Conservation (phyloP, 75 land plant species). For the Gnetum montanum region DNA sequence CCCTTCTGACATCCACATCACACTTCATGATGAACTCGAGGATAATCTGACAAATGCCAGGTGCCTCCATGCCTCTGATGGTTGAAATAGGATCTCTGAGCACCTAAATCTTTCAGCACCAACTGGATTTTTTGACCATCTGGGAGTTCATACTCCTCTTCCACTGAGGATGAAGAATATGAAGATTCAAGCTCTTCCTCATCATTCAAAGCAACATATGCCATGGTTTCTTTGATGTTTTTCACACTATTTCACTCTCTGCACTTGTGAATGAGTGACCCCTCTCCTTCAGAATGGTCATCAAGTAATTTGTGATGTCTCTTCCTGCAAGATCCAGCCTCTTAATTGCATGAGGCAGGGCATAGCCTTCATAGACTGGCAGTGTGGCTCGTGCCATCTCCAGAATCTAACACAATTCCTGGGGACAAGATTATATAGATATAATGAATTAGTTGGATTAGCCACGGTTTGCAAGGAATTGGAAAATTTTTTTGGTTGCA, state of each 20-base stretch:
- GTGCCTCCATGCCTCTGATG: constrained; percentile 37
- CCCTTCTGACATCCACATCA: constrained; percentile 36
- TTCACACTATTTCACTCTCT: constrained; percentile 20
- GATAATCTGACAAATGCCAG: constrained; percentile 38
- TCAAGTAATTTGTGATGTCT: constrained; percentile 29
- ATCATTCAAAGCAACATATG: constrained; percentile 33
- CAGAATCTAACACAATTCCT: constrained; percentile 32
- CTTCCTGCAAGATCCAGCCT: constrained; percentile 39
- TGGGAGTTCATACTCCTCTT: constrained; percentile 41
- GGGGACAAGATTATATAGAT: too few relatives aligned
- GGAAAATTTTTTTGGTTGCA: too few relatives aligned
- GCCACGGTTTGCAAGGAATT: too few relatives aligned
- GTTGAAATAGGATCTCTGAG: constrained; percentile 38
- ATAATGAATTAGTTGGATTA: too few relatives aligned
- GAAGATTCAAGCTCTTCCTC: constrained; percentile 36
- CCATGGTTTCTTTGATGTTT: constrained; percentile 42
- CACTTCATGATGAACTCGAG: constrained; percentile 40
- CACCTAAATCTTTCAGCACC: constrained; percentile 40
- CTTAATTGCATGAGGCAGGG: constrained; percentile 41
- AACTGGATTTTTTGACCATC: constrained; percentile 38
- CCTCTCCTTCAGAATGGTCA: constrained; percentile 34
- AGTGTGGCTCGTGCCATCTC: constrained; percentile 49
- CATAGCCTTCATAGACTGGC: constrained; percentile 38
- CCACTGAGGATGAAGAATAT: constrained; percentile 17
- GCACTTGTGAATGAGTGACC: constrained; percentile 29